These are phyloP conservation scores for Phytophthora colocasiae DNA, from an alignment of 352 stramenopile genomes.

Conservation along the genomic window DNA sequence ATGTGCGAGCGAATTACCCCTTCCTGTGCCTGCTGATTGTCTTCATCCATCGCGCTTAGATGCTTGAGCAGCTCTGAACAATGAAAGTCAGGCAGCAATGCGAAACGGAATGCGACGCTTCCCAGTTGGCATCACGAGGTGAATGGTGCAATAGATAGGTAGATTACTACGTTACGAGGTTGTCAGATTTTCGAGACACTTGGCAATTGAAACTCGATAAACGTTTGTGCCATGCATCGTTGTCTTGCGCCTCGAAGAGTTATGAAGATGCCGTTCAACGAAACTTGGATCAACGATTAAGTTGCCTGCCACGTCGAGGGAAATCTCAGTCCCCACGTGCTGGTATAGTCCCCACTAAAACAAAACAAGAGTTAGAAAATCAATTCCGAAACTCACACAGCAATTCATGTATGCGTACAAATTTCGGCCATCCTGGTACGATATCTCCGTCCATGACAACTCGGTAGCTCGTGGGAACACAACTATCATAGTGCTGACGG, in stretches of 20 bases:
- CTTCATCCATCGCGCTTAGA: slow-evolving; percentile 32
- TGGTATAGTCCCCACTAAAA: slow-evolving; percentile 77
- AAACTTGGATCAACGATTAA: slow-evolving; percentile 86
- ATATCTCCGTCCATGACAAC: slow-evolving; percentile 87
- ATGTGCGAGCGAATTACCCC: slow-evolving; percentile 68
- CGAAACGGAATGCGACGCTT: slow-evolving; percentile 38
- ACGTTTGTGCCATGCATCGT: slow-evolving; percentile 72
- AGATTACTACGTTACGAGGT: slow-evolving; percentile 20
- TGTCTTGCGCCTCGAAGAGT: slow-evolving; percentile 68
- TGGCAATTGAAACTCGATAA: slow-evolving; percentile 68
- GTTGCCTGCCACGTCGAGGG: slow-evolving; percentile 75
- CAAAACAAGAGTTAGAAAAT: slow-evolving; percentile 7
- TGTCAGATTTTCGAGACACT: slow-evolving; percentile 67
- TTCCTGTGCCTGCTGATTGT: slow-evolving; percentile 45
- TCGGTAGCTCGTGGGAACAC: slow-evolving; percentile 80
- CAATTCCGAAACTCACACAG: slow-evolving; percentile 1
- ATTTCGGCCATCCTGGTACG: slow-evolving; percentile 74
- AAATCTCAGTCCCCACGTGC: slow-evolving; percentile 77
- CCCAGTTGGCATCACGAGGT: background rate
- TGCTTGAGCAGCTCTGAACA: background rate
- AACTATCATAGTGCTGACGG: slow-evolving; percentile 74
- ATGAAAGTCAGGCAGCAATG: background rate
- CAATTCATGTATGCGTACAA: slow-evolving; percentile 51
- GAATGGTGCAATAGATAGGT: slow-evolving; percentile 17
- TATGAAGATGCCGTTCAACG: slow-evolving; percentile 77